Percentiles rank a stretch among this genome's conserved stretches.
Conservation (phyloP, 208 protist species). For the Trypanosoma grayi region DNA sequence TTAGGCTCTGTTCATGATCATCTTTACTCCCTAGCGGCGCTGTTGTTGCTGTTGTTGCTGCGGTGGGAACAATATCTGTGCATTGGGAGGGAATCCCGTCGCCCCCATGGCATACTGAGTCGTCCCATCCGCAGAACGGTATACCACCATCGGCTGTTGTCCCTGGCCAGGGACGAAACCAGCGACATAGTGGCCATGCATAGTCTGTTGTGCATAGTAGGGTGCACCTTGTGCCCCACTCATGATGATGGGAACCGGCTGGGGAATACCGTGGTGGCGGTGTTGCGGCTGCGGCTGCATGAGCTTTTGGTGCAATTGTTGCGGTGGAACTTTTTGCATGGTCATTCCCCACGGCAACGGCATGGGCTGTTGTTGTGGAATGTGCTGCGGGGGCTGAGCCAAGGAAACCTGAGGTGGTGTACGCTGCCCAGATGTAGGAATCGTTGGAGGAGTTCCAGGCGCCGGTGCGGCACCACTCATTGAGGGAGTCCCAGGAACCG, state of each 20-base stretch:
- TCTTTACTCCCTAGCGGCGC: slow-evolving; percentile 5
- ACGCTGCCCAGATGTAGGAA: slow-evolving; percentile 18
- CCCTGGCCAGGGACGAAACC: slow-evolving; percentile 22
- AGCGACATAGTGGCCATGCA: slow-evolving; percentile 22
- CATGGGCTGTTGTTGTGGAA: slow-evolving; percentile 29
- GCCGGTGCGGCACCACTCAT: not conserved
- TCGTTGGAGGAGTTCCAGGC: slow-evolving; percentile 5
- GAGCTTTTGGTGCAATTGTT: slow-evolving; percentile 16
- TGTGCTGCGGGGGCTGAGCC: slow-evolving; percentile 22
- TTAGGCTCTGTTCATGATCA: not conserved
- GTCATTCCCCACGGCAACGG: slow-evolving; percentile 26
- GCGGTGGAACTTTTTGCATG: slow-evolving; percentile 15
- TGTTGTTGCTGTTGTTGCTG: slow-evolving; percentile 43
- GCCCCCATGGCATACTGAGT: slow-evolving; percentile 25
- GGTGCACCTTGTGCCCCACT: slow-evolving; percentile 15
- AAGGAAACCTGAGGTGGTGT: slow-evolving; percentile 21
- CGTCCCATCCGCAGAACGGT: slow-evolving; percentile 18
- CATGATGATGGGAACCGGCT: slow-evolving; percentile 25
- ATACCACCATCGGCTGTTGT: slow-evolving; percentile 29
- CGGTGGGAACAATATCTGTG: slow-evolving; percentile 52
- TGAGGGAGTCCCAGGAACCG: slow-evolving; percentile 7
- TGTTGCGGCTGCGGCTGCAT: slow-evolving; percentile 22
- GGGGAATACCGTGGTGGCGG: slow-evolving; percentile 12
- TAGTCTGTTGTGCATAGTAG: slow-evolving; percentile 18
- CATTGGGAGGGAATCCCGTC: slow-evolving; percentile 25